Conservation (phyloP, 441 rosid species). For the Iberis amara region DNA sequence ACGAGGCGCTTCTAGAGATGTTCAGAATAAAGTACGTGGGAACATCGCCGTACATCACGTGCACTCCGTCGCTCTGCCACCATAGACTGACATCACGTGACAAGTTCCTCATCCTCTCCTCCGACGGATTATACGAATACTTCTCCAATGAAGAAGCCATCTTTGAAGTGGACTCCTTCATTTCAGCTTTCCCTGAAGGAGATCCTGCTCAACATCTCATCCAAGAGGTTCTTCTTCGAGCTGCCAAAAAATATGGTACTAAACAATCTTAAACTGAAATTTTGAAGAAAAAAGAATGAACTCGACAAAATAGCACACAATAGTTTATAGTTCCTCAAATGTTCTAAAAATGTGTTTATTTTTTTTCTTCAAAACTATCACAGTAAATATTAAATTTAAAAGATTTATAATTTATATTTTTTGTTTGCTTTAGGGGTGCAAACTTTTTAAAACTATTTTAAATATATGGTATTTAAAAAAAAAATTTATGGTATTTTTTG, state of each 20-base stretch:
- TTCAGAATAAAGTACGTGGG: conserved; percentile 58
- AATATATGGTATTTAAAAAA: too few relatives aligned
- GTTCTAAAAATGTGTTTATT: too few relatives aligned
- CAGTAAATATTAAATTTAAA: too few relatives aligned
- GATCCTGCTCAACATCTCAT: conserved; percentile 74
- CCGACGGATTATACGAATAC: conserved; percentile 62
- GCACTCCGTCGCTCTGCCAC: conserved; percentile 52
- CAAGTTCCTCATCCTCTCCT: conserved; percentile 51
- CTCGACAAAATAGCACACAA: too few relatives aligned
- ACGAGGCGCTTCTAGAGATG: conserved; percentile 54
- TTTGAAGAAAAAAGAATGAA: too few relatives aligned
- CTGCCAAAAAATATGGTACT: conserved; percentile 62
- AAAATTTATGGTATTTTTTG: too few relatives aligned
- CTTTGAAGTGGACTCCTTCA: conserved; percentile 48
- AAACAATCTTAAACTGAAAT: background rate
- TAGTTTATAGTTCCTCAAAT: too few relatives aligned
- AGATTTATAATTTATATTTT: background rate
- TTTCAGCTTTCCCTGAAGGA: conserved; percentile 52
- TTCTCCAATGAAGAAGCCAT: conserved; percentile 59
- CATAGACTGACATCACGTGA: conserved; percentile 46
- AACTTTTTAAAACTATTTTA: too few relatives aligned
- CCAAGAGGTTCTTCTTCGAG: conserved; percentile 53
- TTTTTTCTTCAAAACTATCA: too few relatives aligned
- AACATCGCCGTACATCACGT: conserved; percentile 51
- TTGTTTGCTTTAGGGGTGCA: background rate